Evolutionary conservation across 495 filamentous ascomycete genomes (phyloP), one percentile per base, ranked within the genome.

Genomic region (Sabuloglossum arenarium): DNA sequence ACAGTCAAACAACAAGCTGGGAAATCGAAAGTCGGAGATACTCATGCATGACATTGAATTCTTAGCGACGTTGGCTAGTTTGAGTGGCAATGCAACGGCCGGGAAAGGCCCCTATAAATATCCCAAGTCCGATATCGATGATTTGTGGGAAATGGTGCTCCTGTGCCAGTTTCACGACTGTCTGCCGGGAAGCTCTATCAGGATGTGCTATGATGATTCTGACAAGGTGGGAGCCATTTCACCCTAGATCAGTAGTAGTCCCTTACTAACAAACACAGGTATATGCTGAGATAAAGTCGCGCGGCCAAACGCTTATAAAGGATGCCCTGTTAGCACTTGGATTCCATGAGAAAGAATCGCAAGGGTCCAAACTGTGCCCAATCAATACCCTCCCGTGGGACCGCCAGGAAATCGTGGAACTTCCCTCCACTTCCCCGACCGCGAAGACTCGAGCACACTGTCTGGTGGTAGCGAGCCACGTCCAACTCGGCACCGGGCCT

Each of bases 111-210:
- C 58, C 1, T 97, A 95, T 69, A 79, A 80, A 59, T 98, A 97
- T 64, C 91, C 91, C 1, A 98, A 96, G 69, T 75, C 83, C 62
- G 75, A 88, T 16, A 79, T 98, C 51, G 91, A 98, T 64, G 74
- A 82, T 49, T 88, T 98, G 80, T 98, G 91, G 91, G 90, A 98
- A 68, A 73, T 70, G 27, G 73, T 79, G 0, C 74, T 93, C 11
- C 78, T 95, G 19, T 94, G 89, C 61, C 91, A 98, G 61, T 97
- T 97, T 73, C 91, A 98, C 63, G 91, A 98, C 65, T 95, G 90
- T 64, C 71, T 98, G 34, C 91, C 91, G 10, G 91, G 91, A n/a
- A 93, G 84, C 63, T 81, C 79, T 19, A 97, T 98, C 59, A 88
- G 90, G 65, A 95, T 98, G 89, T 90, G 85, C 65, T 96, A 96